A percentile compares a stretch with the other conserved stretches of the same genome.
Evolutionary conservation across 768 basidiomycete genomes (phyloP).

Genomic region (Rhizopogon vesiculosus): DNA sequence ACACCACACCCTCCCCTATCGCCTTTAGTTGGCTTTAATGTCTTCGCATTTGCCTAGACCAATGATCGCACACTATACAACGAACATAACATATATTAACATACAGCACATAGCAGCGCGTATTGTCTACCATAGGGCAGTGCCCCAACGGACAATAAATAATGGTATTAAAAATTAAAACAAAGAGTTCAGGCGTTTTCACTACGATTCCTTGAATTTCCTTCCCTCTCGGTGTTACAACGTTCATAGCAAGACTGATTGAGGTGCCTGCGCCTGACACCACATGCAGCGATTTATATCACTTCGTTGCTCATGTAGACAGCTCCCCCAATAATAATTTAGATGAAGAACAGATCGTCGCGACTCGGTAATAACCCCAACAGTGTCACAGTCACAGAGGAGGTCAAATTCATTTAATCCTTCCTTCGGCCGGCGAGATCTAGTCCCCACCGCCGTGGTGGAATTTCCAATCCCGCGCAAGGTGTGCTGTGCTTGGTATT

Average conservation of each 20-base stretch:
- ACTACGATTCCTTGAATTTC: slow-evolving; percentile 90
- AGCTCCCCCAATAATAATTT: slow-evolving; percentile 31
- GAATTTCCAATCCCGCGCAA: slow-evolving; percentile 88
- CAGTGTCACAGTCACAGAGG: slow-evolving; percentile 10
- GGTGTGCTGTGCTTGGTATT: slow-evolving; percentile 76
- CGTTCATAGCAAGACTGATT: slow-evolving; percentile 80
- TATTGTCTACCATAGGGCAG: too few relatives aligned
- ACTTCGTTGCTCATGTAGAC: slow-evolving; percentile 73
- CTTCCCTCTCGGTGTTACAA: slow-evolving; percentile 66
- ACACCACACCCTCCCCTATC: too few relatives aligned
- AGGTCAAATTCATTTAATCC: slow-evolving; percentile 18
- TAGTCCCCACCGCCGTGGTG: slow-evolving; percentile 68
- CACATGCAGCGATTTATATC: slow-evolving; percentile 90
- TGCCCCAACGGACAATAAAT: too few relatives aligned
- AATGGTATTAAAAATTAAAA: too few relatives aligned
- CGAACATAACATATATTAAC: too few relatives aligned
- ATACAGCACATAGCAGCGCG: too few relatives aligned
- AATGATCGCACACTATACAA: too few relatives aligned
- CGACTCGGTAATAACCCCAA: not conserved
- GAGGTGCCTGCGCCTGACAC: slow-evolving; percentile 84
- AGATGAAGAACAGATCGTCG: slow-evolving; percentile 27
- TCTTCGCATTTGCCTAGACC: too few relatives aligned
- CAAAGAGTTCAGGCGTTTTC: slow-evolving; percentile 81
- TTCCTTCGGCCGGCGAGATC: slow-evolving; percentile 30
- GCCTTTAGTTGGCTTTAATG: too few relatives aligned